Percentiles rank a stretch among this genome's conserved stretches.
Evolutionary conservation across 2,329 filamentous ascomycete species (phyloP).

Genomic region (Epichloe gansuensis): DNA sequence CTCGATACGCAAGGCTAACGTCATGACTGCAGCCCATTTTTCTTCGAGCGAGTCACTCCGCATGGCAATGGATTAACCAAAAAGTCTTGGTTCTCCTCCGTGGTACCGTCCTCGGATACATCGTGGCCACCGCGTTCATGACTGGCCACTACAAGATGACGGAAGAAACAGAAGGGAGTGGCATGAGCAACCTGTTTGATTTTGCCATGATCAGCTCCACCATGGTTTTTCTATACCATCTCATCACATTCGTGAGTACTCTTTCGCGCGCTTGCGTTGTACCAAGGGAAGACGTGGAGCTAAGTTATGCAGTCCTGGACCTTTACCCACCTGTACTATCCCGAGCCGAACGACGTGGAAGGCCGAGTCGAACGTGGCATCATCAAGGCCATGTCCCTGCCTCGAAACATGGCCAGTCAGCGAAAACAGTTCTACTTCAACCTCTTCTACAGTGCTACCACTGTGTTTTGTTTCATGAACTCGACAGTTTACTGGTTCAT

Average conservation of each 20-base stretch:
- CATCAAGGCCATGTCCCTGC: slow-evolving; percentile 31
- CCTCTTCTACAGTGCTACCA: slow-evolving; percentile 34
- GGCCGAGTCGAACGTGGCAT: slow-evolving; percentile 23
- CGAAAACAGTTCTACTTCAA: slow-evolving; percentile 35
- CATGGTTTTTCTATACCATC: slow-evolving; percentile 32
- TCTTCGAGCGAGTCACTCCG: slow-evolving; percentile 37
- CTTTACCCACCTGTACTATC: slow-evolving; percentile 37
- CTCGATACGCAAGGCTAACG: background rate
- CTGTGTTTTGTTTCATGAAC: slow-evolving; percentile 37
- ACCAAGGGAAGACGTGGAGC: background rate
- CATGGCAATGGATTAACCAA: slow-evolving; percentile 35
- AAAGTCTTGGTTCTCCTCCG: slow-evolving; percentile 32
- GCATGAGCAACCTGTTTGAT: slow-evolving; percentile 33
- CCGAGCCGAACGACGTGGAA: slow-evolving; percentile 25
- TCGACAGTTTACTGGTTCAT: slow-evolving; percentile 37
- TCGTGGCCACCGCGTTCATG: slow-evolving; percentile 28
- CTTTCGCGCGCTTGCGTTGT: background rate
- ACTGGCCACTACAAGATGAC: slow-evolving; percentile 33
- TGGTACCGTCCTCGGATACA: slow-evolving; percentile 28
- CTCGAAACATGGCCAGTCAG: slow-evolving; percentile 26
- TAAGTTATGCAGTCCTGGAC: slow-evolving; percentile 31
- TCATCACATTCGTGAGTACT: slow-evolving; percentile 30
- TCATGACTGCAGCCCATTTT: slow-evolving; percentile 31
- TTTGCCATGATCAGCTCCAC: slow-evolving; percentile 33
- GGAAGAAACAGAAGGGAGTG: slow-evolving; percentile 24